Base-by-base conservation (phyloP, 1,284 basidiomycete genomes). In the Ceraceosorus bombacis region DNA sequence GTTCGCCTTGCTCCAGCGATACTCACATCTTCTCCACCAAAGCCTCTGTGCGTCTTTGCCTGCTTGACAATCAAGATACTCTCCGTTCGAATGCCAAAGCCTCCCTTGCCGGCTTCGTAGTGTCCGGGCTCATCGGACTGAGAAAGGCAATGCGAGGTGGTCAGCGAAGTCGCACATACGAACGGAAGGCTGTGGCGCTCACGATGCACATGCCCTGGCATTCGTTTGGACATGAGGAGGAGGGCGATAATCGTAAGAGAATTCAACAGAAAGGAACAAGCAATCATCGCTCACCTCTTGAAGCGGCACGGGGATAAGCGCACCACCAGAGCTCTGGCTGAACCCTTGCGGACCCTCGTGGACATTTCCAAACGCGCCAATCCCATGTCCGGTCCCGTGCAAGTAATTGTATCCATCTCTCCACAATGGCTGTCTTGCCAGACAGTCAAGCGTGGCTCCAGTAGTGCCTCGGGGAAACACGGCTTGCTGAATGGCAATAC, bases 271-370 rank as follows among this genome's bases (percentile, higher is more conserved):
- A 27, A 27, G 27, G 1, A 27, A 1, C 1, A 1, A 27, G 27
- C 27, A 27, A 1, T 27, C 27, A 3, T 27, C 27, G 27, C 27
- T 27, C 27, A 27, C 27, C 27, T n/a, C 5, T 17, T 38, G 41
- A 4, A 60, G 51, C 15, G 39, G 39, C 36, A 41, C 41, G 5
- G 37, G 15, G 15, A 27, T 27, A 36, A 15, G 7, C 41, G 53
- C 39, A 69, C 60, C 38, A 64, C 46, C 5, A 69, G 67, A 0
- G 71, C 68, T 53, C 57, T 61, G 50, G 59, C 63, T 9, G 48
- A 76, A 68, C n/a, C 68, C 69, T 43, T 69, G 66, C 6, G 71
- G 71, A 2, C 71, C 71, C 41, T 76, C 74, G 57, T 76, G 74
- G 9, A 76, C 74, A 40, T 70, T 65, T 41, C 69, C 40, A 49